Base-by-base conservation (phyloP, 1,284 basidiomycete genomes). In the Neolentinus lepideus region DNA sequence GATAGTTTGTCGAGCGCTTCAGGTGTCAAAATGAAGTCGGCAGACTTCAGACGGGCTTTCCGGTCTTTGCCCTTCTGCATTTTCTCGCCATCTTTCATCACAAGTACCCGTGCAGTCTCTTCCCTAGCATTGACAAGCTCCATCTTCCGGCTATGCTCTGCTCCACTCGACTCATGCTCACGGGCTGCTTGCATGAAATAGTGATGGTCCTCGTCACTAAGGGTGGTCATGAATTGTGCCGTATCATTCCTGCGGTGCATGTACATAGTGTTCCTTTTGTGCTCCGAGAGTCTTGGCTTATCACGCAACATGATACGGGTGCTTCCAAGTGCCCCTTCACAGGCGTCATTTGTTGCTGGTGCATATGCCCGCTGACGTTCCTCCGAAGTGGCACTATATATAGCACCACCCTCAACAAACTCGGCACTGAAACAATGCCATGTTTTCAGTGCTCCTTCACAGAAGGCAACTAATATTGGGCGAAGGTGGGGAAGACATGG, bases 401-500 rank as follows among this genome's bases (percentile, higher is more conserved):
- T 56, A 4, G 21, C 16, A 8, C 61, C 57, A 31, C 46, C 59
- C 1, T 29, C 6, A 6, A 52, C 33, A 50, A 59, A 60, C 46
- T 66, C 65, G 0, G 53, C 21, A 2, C 57, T 46, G 45, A 67
- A 66, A 1, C 60, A 54, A 16, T 27, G 12, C 66, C 66, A 68
- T 1, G 60, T 63, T 16, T 60, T 57, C 14, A 60, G 54, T 2
- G 65, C 61, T n/a, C 65, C 65, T 45, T 60, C 31, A 14, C 58
- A 58, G 27, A 64, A 59, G 10, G 38, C 53, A 8, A 59, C 47
- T 1, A 59, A 24, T 9, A 55, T 35, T 2, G 21, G 27, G 2
- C 51, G 45, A 9, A 64, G 55, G 46, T 63, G 56, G 8, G 61
- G 61, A 1, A 62, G 29, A 9, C 11, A 21, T 14, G 58, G 43